phyloP scores from a whole-genome alignment of 176 grass and related monocot species.

The Musa beccarii region DNA sequence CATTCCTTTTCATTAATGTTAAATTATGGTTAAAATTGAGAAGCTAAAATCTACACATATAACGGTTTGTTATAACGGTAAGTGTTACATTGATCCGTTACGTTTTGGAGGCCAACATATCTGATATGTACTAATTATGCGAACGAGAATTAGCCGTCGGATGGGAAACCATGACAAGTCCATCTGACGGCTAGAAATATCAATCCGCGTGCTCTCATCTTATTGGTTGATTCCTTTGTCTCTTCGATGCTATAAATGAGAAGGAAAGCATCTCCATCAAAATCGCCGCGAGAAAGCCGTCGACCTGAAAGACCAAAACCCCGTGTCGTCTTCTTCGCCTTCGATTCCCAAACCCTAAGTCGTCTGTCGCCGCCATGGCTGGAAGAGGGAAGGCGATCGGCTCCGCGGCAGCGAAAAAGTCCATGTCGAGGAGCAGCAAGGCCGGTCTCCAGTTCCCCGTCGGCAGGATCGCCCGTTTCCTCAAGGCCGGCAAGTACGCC shows the following conservation, averaged over 20 bases:
- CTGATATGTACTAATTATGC: too few species aligned
- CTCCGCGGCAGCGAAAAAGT: slow-evolving; percentile 5
- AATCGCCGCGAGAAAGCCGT: not conserved
- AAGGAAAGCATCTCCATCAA: not conserved
- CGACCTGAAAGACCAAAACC: not conserved
- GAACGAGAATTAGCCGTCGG: not conserved
- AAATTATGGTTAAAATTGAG: too few species aligned
- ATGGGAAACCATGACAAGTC: not conserved
- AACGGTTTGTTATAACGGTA: too few species aligned
- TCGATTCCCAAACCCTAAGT: not conserved
- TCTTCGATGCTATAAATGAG: not conserved
- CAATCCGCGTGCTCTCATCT: slow-evolving; percentile 1
- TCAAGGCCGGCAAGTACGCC: slow-evolving; percentile 82
- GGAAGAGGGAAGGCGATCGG: slow-evolving; percentile 15
- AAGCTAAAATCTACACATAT: too few species aligned
- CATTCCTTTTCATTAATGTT: too few species aligned
- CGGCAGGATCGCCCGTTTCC: slow-evolving; percentile 57
- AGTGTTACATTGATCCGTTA: too few species aligned
- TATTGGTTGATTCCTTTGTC: not conserved
- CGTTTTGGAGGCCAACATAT: too few species aligned
- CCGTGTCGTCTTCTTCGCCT: not conserved
- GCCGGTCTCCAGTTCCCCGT: slow-evolving; percentile 80
- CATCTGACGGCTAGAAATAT: not conserved
- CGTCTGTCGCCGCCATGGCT: not conserved
- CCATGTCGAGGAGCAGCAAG: slow-evolving; percentile 26